phyloP scores from a whole-genome alignment of 208 protist species.

The Acanthamoeba culbertsoni region DNA sequence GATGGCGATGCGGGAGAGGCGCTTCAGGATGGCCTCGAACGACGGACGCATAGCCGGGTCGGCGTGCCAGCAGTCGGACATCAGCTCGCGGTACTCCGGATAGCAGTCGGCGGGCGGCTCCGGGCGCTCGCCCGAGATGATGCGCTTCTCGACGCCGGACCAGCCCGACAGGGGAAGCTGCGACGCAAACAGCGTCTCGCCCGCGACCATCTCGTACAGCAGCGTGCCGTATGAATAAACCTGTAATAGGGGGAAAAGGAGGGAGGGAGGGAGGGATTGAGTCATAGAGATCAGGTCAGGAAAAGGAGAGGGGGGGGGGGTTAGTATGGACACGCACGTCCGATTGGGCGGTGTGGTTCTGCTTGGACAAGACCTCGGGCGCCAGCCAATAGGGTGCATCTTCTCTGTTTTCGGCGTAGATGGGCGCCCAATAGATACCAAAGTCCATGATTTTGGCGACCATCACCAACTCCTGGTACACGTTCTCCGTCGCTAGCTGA shows the following conservation, averaged over 20 bases:
- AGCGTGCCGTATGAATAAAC: neutral
- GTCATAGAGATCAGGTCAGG: too few relatives aligned
- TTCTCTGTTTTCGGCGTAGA: neutral
- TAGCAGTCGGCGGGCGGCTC: neutral
- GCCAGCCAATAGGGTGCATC: neutral
- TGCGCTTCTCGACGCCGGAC: slow-evolving; percentile 2
- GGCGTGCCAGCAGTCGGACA: neutral
- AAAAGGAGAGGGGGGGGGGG: neutral
- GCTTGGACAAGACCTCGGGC: slow-evolving; percentile 23
- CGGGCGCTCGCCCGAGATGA: neutral
- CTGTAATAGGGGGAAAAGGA: too few relatives aligned
- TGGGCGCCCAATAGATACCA: neutral
- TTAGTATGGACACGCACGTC: neutral
- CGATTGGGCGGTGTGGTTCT: slow-evolving; percentile 17
- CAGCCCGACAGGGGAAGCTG: neutral
- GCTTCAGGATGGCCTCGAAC: slow-evolving; percentile 19
- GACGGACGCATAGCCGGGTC: neutral
- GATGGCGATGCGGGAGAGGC: neutral
- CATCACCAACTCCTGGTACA: neutral
- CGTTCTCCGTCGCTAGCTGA: neutral
- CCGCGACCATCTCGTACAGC: neutral
- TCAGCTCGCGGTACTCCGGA: neutral
- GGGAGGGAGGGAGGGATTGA: neutral
- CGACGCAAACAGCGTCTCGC: neutral
- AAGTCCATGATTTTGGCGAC: slow-evolving; percentile 21